Conservation (phyloP, 768 basidiomycete genomes). For the Punctularia strigosozonata region DNA sequence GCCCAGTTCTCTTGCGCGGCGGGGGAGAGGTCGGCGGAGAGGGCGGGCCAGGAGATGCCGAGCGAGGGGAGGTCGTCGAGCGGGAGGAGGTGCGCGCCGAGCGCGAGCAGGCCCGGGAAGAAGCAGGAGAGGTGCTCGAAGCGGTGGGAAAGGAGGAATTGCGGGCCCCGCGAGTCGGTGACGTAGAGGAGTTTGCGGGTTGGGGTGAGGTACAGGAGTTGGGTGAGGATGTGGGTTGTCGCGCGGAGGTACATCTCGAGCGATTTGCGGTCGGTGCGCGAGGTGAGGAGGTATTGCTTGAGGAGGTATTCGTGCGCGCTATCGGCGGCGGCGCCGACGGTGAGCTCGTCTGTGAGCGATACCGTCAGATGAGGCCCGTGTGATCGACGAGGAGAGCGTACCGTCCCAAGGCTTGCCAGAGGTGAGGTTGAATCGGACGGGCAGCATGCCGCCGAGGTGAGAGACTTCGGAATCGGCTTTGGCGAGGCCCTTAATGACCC, state of each 20-base stretch:
- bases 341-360: constrained; percentile 23
- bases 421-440: constrained; percentile 41
- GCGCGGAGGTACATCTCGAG: constrained; percentile 53
- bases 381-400: too few relatives aligned
- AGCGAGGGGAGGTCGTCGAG: constrained; percentile 36
- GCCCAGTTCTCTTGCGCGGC: constrained; percentile 16
- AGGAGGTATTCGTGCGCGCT: constrained; percentile 72
- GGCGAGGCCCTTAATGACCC: constrained; percentile 35
- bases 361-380: constrained; percentile 4
- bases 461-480: constrained; percentile 29
- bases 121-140: constrained; percentile 76
- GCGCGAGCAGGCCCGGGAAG: constrained; percentile 61
- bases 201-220: constrained; percentile 57
- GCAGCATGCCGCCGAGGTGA: constrained; percentile 50
- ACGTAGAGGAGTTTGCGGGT: constrained; percentile 57
- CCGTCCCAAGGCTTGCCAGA: constrained; percentile 33
- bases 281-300: constrained; percentile 61
- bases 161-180: constrained; percentile 33
- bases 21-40: constrained; percentile 11
- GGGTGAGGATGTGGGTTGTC: constrained; percentile 49
- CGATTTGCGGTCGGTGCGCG: constrained; percentile 43
- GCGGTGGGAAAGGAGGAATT: constrained; percentile 28
- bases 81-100: constrained; percentile 54
- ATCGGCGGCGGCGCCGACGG: constrained; percentile 58
- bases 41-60: constrained; percentile 28